Base-by-base conservation (phyloP, 208 protist genomes). In the Acanthamoeba castellanii region DNA sequence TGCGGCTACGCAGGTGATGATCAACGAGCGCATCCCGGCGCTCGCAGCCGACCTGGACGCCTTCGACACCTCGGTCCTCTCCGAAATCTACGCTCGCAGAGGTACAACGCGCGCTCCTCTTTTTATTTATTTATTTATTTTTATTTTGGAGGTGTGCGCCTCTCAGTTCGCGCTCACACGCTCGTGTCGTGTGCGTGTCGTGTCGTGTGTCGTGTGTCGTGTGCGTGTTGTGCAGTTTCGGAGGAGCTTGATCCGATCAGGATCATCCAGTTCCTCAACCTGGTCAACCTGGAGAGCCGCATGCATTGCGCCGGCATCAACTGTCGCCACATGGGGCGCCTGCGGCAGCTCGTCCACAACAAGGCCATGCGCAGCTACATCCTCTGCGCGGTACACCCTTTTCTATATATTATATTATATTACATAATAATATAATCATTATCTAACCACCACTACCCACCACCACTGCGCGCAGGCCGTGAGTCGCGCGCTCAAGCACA, bases 271-370 rank as follows among this genome's bases (percentile, higher is more conserved):
- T 78, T 78, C 70, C 70, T 42, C 32, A 78, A 92, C 32, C 61
- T 3, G 64, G 22, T 25, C 57, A 92, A 92, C 64, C 4, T 50
- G 5, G 87, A 74, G 25, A 74, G 52, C 57, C 8, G 22, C 0
- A 92, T 92, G 57, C 87, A 92, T 32, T 18, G 13, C 7, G 32
- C 42, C 32, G 87, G 87, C 57, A 72, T 92, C 57, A 74, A 74
- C 87, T 57, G 72, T 37, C 87, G 87, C 57, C 87, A 92, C 87
- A 11, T 92, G 7, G 87, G 87, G 7, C 9, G 87, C 57, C 42
- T 92, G 57, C 50, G 87, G n/a, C 3, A 57, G 16, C 57, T 57
- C 7, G 42, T 92, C n/a, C 11, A 2, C 3, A 76, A 92, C 25
- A 11, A 11, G 8, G n/a, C 14, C 3, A 78, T 78, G 70, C 70